These are phyloP conservation scores for Stemphylium lycopersici DNA, from an alignment of 2,329 filamentous ascomycete genomes.

Conservation along the genomic window DNA sequence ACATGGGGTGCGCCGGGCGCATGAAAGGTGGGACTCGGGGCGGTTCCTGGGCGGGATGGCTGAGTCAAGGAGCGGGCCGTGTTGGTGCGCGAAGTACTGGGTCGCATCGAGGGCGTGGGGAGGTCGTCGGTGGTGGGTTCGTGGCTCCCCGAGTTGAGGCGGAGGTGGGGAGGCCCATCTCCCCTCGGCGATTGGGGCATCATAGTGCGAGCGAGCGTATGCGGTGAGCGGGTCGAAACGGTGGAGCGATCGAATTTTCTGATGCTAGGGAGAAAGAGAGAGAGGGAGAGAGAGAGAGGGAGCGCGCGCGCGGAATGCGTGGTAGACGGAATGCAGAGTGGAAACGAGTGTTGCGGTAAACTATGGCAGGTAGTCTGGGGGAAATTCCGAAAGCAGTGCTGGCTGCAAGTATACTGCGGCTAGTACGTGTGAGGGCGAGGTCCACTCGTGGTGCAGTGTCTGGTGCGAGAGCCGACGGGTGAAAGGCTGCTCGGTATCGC, in stretches of 20 bases:
- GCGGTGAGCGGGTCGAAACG: slow-evolving; percentile 30
- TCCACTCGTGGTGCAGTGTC: slow-evolving; percentile 14
- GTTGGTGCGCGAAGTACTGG: slow-evolving; percentile 48
- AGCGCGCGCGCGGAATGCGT: background rate
- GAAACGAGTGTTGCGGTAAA: slow-evolving; percentile 37
- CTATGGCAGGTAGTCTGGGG: slow-evolving; percentile 36
- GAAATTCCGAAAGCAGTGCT: slow-evolving; percentile 28
- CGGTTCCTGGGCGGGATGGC: slow-evolving; percentile 45
- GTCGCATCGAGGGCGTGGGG: slow-evolving; percentile 35
- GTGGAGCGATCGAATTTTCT: slow-evolving; percentile 24
- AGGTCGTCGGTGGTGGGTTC: slow-evolving; percentile 55
- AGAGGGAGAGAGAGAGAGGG: slow-evolving; percentile 20
- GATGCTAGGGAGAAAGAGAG: slow-evolving; percentile 23
- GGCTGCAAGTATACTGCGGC: slow-evolving; percentile 21
- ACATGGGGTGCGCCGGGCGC: slow-evolving; percentile 37
- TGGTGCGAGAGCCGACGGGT: slow-evolving; percentile 7
- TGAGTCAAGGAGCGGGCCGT: slow-evolving; percentile 56
- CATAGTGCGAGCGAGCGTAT: slow-evolving; percentile 41
- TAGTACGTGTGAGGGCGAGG: slow-evolving; percentile 28
- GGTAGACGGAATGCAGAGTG: slow-evolving; percentile 8
- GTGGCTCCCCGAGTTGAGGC: slow-evolving; percentile 66
- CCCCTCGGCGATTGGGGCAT: slow-evolving; percentile 41
- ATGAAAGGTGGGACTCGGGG: slow-evolving; percentile 35
- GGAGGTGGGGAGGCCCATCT: slow-evolving; percentile 62
- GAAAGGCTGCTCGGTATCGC: slow-evolving; percentile 31